A percentile compares a stretch with the other conserved stretches of the same genome.
Conservation (phyloP, 164 flowering plant genomes). For the Aristolochia fimbriata region DNA sequence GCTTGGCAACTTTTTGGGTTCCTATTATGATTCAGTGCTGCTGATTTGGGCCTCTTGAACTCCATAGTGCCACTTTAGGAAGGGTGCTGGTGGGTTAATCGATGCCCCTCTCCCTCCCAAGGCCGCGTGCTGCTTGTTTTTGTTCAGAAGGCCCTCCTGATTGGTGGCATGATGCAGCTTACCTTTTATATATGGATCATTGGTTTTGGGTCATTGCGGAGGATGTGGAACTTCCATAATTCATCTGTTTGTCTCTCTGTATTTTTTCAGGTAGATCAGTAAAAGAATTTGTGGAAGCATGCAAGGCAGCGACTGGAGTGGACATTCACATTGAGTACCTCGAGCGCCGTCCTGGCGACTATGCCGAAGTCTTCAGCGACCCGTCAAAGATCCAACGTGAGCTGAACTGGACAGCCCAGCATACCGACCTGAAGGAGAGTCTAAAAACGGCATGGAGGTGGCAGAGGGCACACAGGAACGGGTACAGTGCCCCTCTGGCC, state of each 20-base stretch:
- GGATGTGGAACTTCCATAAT: too few relatives aligned
- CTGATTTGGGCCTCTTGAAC: too few relatives aligned
- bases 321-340: constrained; percentile 66
- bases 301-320: constrained; percentile 81
- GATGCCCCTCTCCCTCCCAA: too few relatives aligned
- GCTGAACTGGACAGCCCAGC: constrained; percentile 83
- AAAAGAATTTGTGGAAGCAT: constrained; percentile 94
- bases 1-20: too few relatives aligned
- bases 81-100: too few relatives aligned
- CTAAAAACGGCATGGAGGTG: constrained; percentile 81
- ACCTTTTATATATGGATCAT: too few relatives aligned
- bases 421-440: constrained; percentile 76
- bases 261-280: constrained; percentile 91
- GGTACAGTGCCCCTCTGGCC: constrained; percentile 37
- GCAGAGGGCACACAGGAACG: constrained; percentile 69
- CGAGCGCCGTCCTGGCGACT: constrained; percentile 85
- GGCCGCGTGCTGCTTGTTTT: not conserved
- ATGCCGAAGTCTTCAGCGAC: constrained; percentile 90
- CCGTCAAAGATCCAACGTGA: constrained; percentile 67
- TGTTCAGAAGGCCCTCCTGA: not conserved
- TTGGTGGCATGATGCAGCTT: not conserved
- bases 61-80: too few relatives aligned
- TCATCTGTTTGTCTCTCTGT: not conserved
- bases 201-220: too few relatives aligned
- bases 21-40: too few relatives aligned